phyloP scores from a whole-genome alignment of 345 rosid genomes.

The Gossypioides kirkii region DNA sequence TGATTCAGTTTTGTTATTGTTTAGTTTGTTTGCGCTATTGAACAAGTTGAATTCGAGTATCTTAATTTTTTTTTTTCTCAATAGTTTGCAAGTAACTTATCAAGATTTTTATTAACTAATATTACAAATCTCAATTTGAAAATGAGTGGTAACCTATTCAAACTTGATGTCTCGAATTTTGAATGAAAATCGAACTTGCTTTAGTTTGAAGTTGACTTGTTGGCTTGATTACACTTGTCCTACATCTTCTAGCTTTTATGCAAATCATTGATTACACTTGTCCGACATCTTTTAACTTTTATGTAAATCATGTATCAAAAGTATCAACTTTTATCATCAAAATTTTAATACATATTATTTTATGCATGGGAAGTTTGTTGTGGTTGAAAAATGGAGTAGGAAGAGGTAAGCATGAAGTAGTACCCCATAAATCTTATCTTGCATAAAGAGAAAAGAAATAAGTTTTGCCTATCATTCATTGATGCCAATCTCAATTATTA shows the following conservation, averaged over 20 bases:
- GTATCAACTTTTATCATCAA: not conserved
- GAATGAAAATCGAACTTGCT: not conserved
- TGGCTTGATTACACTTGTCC: not conserved
- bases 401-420: not conserved
- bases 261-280: not conserved
- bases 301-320: not conserved
- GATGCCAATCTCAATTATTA: constrained; percentile 3
- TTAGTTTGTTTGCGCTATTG: no score
- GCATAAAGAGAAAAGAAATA: not conserved
- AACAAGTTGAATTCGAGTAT: no score
- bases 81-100: not conserved
- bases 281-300: not conserved
- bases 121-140: not conserved
- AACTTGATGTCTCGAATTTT: no score
- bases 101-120: not conserved
- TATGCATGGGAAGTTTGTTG: not conserved
- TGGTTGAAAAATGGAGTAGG: not conserved
- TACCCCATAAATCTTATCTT: constrained; percentile 5
- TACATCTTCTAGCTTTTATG: not conserved
- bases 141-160: no score
- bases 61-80: not conserved
- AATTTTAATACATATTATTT: no score
- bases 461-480: not conserved
- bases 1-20: not conserved
- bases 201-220: not conserved